A percentile compares a stretch with the other conserved stretches of the same genome.
Conservation (phyloP, 2,329 filamentous ascomycete species). For the Colletotrichum spaethianum region DNA sequence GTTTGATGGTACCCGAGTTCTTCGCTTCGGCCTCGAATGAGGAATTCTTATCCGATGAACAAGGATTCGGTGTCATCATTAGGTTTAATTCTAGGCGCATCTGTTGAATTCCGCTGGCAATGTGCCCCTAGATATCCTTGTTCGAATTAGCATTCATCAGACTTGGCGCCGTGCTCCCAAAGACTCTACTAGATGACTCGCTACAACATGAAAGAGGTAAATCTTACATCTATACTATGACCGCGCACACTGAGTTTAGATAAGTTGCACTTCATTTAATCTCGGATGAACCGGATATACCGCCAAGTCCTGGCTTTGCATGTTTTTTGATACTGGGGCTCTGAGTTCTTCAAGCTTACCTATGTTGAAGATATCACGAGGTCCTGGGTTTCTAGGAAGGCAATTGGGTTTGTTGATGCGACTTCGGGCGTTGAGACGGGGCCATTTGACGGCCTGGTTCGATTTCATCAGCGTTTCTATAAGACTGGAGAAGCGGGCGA, state of each 20-base stretch:
- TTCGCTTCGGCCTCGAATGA: neutral
- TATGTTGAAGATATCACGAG: neutral
- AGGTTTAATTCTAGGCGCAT: too few species aligned
- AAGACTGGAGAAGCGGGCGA: neutral
- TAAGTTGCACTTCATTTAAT: neutral
- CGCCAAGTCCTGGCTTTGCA: neutral
- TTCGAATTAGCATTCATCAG: neutral
- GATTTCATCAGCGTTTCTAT: constrained; percentile 13
- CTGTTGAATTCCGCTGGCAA: neutral
- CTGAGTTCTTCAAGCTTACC: neutral
- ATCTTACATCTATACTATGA: neutral
- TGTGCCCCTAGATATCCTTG: neutral
- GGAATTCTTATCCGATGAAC: neutral
- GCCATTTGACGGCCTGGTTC: constrained; percentile 5
- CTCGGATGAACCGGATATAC: constrained; percentile 31
- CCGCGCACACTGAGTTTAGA: neutral
- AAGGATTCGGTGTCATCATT: neutral
- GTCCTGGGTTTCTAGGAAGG: neutral
- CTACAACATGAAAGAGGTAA: neutral
- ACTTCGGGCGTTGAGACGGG: neutral
- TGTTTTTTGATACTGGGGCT: neutral
- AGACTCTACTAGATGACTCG: neutral
- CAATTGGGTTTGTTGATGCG: constrained; percentile 2
- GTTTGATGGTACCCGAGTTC: neutral
- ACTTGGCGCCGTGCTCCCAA: neutral